These are phyloP conservation scores for Phalaenopsis equestris DNA, from an alignment of 106 monocot species.

Conservation along the genomic window DNA sequence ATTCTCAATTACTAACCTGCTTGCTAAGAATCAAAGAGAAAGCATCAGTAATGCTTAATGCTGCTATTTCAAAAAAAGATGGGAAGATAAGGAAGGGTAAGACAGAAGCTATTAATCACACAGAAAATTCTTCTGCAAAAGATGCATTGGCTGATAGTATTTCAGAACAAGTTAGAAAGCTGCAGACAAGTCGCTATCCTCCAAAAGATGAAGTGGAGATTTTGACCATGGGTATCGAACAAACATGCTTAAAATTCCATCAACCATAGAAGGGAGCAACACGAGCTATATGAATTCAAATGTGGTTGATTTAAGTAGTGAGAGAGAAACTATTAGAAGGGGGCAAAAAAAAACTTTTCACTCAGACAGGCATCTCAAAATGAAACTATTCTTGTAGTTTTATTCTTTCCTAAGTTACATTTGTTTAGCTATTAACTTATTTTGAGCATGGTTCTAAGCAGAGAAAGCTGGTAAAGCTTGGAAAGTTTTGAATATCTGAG, in stretches of 20 bases:
- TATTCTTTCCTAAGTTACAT: neutral
- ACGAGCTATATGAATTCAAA: slow-evolving; percentile 1
- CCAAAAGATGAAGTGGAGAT: slow-evolving; percentile 44
- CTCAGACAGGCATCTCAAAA: neutral
- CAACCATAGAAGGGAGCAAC: neutral
- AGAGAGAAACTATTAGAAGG: slow-evolving; percentile 23
- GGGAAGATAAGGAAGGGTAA: slow-evolving; percentile 32
- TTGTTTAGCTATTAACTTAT: too few species aligned
- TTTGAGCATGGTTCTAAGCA: too few species aligned
- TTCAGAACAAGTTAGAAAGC: slow-evolving; percentile 44
- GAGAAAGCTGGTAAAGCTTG: neutral
- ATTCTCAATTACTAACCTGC: slow-evolving; percentile 50
- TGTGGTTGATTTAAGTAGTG: slow-evolving; percentile 9
- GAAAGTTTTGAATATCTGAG: neutral
- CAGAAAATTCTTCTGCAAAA: slow-evolving; percentile 11
- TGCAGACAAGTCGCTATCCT: slow-evolving; percentile 39
- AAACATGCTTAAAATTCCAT: slow-evolving; percentile 21
- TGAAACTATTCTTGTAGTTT: neutral
- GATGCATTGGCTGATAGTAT: slow-evolving; percentile 39
- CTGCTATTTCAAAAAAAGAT: slow-evolving; percentile 15
- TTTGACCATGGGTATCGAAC: slow-evolving; percentile 69
- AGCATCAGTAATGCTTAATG: slow-evolving; percentile 23
- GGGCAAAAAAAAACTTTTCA: slow-evolving; percentile 48
- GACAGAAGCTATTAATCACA: slow-evolving; percentile 17
- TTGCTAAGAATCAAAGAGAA: slow-evolving; percentile 20